Evolutionary conservation across 768 basidiomycete genomes (phyloP).

Genomic region (Pholiota molesta): DNA sequence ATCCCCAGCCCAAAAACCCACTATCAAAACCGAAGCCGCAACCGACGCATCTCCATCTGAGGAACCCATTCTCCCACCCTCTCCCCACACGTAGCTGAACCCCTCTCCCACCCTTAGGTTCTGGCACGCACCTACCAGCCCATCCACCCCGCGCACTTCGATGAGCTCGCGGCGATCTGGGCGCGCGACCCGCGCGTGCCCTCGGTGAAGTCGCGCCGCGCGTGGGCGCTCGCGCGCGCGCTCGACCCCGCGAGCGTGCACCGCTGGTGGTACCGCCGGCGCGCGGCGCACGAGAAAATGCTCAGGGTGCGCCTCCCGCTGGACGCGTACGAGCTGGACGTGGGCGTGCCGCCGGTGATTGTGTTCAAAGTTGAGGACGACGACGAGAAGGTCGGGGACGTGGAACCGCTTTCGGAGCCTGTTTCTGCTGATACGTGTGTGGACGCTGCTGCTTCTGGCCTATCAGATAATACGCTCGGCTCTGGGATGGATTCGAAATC

Average conservation of each 20-base stretch:
- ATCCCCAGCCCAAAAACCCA: background rate
- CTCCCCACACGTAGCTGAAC: background rate
- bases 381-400: background rate
- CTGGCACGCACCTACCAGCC: slow-evolving; percentile 2
- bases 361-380: slow-evolving; percentile 12
- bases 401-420: background rate
- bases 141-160: slow-evolving; percentile 28
- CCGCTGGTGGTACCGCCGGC: slow-evolving; percentile 42
- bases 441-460: background rate
- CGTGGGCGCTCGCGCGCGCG: slow-evolving; percentile 42
- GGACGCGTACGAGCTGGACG: slow-evolving; percentile 39
- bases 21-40: background rate
- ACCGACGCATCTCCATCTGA: background rate
- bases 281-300: slow-evolving; percentile 28
- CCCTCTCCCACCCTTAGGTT: background rate
- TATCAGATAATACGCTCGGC: background rate
- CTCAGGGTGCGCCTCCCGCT: slow-evolving; percentile 28
- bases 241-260: slow-evolving; percentile 36
- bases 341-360: slow-evolving; percentile 36
- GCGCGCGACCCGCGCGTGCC: slow-evolving; percentile 39
- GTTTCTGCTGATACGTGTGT: background rate
- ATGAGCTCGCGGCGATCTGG: slow-evolving; percentile 41
- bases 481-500: background rate
- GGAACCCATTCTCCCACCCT: background rate
- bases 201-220: slow-evolving; percentile 35